A percentile compares a stretch with the other conserved stretches of the same genome.
These are phyloP conservation scores for Phytophthora constricta DNA, from an alignment of 352 stramenopile species.

Conservation along the genomic window DNA sequence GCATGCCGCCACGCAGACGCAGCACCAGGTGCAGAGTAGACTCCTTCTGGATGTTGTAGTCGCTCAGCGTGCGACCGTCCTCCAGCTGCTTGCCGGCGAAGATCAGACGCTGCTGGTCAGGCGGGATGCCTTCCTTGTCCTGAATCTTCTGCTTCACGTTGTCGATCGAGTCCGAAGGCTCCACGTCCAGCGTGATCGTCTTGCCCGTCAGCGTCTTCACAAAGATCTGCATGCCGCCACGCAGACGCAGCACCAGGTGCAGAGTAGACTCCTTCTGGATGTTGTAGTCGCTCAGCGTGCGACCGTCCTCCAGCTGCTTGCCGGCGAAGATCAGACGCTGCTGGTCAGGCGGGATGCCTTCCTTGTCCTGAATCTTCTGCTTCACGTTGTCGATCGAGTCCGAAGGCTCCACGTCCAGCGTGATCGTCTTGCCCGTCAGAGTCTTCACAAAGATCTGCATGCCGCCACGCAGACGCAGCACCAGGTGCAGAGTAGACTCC, in stretches of 20 bases:
- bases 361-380: constrained; percentile 94
- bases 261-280: constrained; percentile 95
- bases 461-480: constrained; percentile 91
- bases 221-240: constrained; percentile 34
- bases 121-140: constrained; percentile 24
- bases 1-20: constrained; percentile 92
- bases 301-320: constrained; percentile 93
- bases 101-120: constrained; percentile 99
- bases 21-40: constrained; percentile 98
- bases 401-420: constrained; percentile 91
- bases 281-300: constrained; percentile 72
- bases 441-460: constrained; percentile 90
- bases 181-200: background rate
- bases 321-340: constrained; percentile 96
- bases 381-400: constrained; percentile 97
- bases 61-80: constrained; percentile 92
- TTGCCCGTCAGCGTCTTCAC: constrained; percentile 23
- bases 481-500: constrained; percentile 96
- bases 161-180: background rate
- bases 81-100: constrained; percentile 99
- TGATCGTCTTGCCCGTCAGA: constrained; percentile 92
- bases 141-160: background rate
- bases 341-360: constrained; percentile 95
- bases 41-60: constrained; percentile 98
- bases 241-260: constrained; percentile 90